Evolutionary conservation across 768 basidiomycete genomes (phyloP), one percentile per base, ranked within the genome.

Genomic region (Serendipita sp.): DNA sequence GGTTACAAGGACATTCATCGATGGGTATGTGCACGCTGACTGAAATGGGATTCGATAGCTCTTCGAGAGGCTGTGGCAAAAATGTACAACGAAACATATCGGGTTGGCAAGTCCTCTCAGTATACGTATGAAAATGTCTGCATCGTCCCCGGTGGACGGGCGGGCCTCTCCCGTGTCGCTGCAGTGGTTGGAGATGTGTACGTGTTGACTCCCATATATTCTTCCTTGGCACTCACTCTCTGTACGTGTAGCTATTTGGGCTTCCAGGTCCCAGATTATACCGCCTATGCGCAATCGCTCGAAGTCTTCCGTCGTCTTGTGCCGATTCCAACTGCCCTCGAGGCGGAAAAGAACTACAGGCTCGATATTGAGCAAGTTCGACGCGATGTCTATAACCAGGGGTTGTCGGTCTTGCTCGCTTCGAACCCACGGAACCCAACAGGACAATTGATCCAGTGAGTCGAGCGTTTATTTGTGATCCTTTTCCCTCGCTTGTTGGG

Each of bases 351-450:
- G 47, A 84, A 86, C 70, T 95, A 94, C 72, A 79, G 79, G 52
- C 78, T 94, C 28, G 83, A 94, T 69, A 82, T 95, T 23, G 79
- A 85, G 23, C 86, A 91, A 71, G 85, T 88, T 44, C 85, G 85
- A 78, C 86, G 78, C 77, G 91, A 94, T 68, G 90, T 94, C 65
- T 79, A 76, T 46, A 87, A 80, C 1, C 90, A 93, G 74, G 91
- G 91, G 13, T 77, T 94, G 18, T 82, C 86, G 10, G 91, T 94
- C 60, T 81, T 95, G 65, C 77, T 94, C 48, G 88, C 91, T 0
- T 92, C 89, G 28, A 97, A 96, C 75, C 94, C 94, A n/a, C 84
- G 93, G 64, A 97, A 96, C 72, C 93, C 94, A 2, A 96, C 94
- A 0, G 92, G 94, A n/a, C 93, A 95, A 73, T 83, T 86, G 64